These are phyloP conservation scores for Tuber aestivum DNA, from an alignment of 495 filamentous ascomycete genomes.

Conservation along the genomic window DNA sequence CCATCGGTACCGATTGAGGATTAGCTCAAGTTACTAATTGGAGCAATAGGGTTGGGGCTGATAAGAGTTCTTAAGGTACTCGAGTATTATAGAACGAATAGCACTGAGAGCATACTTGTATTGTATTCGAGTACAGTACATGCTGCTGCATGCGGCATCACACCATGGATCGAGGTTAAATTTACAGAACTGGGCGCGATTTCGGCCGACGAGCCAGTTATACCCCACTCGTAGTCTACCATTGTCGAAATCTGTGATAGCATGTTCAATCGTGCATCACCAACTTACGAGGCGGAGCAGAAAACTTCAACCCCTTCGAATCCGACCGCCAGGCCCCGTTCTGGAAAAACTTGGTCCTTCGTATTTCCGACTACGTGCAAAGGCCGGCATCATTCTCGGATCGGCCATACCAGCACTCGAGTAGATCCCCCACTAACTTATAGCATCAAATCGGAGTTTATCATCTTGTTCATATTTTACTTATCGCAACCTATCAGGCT, in stretches of 20 bases:
- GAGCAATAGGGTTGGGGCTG: background rate
- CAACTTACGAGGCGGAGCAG: background rate
- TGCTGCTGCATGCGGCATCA: background rate
- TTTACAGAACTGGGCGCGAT: background rate
- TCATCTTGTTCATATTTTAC: background rate
- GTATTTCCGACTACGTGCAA: background rate
- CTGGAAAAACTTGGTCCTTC: background rate
- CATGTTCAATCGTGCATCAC: background rate
- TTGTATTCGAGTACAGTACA: too few relatives aligned
- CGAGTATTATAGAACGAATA: too few relatives aligned
- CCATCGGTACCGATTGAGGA: background rate
- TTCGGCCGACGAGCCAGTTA: background rate
- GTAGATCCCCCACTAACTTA: background rate
- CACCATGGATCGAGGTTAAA: background rate
- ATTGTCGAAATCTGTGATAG: background rate
- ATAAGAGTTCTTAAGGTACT: background rate
- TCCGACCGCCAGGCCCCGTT: background rate
- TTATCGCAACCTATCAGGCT: background rate
- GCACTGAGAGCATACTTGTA: too few relatives aligned
- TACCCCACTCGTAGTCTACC: background rate
- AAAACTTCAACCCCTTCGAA: background rate
- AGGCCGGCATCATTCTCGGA: background rate
- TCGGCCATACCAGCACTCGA: background rate
- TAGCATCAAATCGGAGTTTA: background rate
- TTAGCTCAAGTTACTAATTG: background rate